Percentiles rank a stretch among this genome's conserved stretches.
Evolutionary conservation across 345 rosid genomes (phyloP).

Genomic region (Trapa incisa): DNA sequence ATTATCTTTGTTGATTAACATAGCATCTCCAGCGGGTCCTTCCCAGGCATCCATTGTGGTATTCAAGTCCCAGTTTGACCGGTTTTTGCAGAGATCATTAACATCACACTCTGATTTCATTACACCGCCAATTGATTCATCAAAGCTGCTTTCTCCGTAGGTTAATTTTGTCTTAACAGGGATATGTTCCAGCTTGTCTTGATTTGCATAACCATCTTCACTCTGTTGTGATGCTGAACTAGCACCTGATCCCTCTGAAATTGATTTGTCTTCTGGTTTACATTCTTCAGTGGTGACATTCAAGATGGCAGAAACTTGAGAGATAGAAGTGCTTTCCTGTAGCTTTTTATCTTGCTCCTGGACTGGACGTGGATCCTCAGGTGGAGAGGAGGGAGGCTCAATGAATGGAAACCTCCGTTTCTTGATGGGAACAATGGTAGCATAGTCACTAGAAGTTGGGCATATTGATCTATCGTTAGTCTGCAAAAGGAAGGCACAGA

Average conservation of each 20-base stretch:
- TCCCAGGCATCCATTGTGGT: constrained; percentile 84
- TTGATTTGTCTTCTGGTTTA: constrained; percentile 13
- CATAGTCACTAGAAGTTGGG: constrained; percentile 36
- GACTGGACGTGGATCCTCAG: constrained; percentile 20
- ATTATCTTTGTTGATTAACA: constrained; percentile 16
- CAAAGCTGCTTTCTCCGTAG: constrained; percentile 21
- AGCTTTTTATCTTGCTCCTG: constrained; percentile 8
- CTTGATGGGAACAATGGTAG: constrained; percentile 71
- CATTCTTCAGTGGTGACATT: constrained; percentile 9
- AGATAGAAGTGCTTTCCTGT: constrained; percentile 13
- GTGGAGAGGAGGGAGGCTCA: constrained; percentile 28
- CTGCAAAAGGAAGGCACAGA: constrained; percentile 29
- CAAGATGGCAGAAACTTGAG: constrained; percentile 16
- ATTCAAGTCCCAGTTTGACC: constrained; percentile 83
- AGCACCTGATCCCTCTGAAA: constrained; percentile 8
- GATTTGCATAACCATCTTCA: constrained; percentile 14
- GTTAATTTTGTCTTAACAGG: constrained; percentile 41
- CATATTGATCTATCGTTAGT: constrained; percentile 30
- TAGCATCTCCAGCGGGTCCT: constrained; percentile 23
- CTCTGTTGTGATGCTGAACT: constrained; percentile 15
- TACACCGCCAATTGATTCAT: constrained; percentile 13
- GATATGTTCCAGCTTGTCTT: constrained; percentile 20
- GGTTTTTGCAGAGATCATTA: constrained; percentile 16
- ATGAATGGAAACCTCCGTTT: constrained; percentile 57
- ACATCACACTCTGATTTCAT: constrained; percentile 13